Base-by-base conservation (phyloP, 768 basidiomycete species). In the Lenzites betulinus region DNA sequence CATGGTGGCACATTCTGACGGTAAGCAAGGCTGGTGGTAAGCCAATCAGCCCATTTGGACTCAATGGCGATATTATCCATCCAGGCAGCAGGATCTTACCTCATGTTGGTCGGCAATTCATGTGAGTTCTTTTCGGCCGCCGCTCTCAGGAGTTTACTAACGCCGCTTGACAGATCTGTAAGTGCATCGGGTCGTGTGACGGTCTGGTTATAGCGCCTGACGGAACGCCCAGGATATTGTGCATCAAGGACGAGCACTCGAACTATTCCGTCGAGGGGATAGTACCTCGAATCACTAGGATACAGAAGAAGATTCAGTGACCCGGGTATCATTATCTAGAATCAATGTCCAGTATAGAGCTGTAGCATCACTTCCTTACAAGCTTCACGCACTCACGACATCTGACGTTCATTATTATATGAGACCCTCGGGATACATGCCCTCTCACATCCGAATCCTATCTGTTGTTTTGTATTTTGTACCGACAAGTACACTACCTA, bases 1-100 rank as follows among this genome's bases (percentile, higher is more conserved):
- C 87, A 12, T 89, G 87, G 87, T 90, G 87, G 87, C 88, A 89
- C 73, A 65, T 88, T 30, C 72, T 89, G 16, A 88, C 87, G 15
- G 86, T 85, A 60, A 64, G 82, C 61, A 33, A 33, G 30, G 30
- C 30, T 5, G 30, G 30, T 5, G 30, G 30, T n/a, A 11, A 4
- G 30, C 30, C 6, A 5, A 11, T 33, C 30, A 33, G 30, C 30
- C 30, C 11, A n/a, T 33, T 33, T 33, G 11, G 30, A 33, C 30
- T 33, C 30, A 33, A 4, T 33, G 6, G 30, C 30, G 11, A 33
- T 33, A 11, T 33, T n/a, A n/a, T n/a, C n/a, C n/a, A n/a, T n/a
- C 33, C 49, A 70, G 71, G 67, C 71, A 18, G 53, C 58, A 35
- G 66, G 74, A 6, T 70, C 71, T 0, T 75, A 75, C 53, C 68